Evolutionary conservation across 179 eudicot species (phyloP).

Genomic region (Beta corolliflora): DNA sequence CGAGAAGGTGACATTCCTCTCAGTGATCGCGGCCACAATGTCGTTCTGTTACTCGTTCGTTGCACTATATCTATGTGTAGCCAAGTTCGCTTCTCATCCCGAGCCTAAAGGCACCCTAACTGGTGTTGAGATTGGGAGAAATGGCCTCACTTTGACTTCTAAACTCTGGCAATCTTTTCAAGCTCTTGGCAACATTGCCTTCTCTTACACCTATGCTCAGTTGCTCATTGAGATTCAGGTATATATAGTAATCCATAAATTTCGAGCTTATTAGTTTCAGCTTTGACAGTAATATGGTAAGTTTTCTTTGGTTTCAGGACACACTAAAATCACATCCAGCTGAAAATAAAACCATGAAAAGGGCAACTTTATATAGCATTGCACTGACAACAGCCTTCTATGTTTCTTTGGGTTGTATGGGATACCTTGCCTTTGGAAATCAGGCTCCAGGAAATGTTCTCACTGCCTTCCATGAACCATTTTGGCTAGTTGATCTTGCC

Average conservation of each 20-base stretch:
- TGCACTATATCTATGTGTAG: conserved; percentile 41
- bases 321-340: conserved; percentile 39
- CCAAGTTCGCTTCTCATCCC: conserved; percentile 32
- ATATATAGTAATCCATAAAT: neutral
- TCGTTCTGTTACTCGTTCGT: conserved; percentile 43
- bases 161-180: conserved; percentile 38
- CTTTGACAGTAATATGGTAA: too few species aligned
- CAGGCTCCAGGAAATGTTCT: conserved; percentile 43
- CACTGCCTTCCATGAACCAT: conserved; percentile 48
- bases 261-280: too few species aligned
- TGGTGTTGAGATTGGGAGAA: conserved; percentile 28
- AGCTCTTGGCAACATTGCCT: conserved; percentile 40
- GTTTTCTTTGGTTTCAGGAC: conserved; percentile 29
- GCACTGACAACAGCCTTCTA: conserved; percentile 32
- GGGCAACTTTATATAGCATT: conserved; percentile 38
- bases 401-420: conserved; percentile 36
- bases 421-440: conserved; percentile 46
- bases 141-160: conserved; percentile 18
- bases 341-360: conserved; percentile 47
- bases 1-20: conserved; percentile 40
- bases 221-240: conserved; percentile 39
- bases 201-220: conserved; percentile 36
- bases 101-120: conserved; percentile 26
- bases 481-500: conserved; percentile 44
- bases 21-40: conserved; percentile 48